Percentiles rank a stretch among this genome's conserved stretches.
These are phyloP conservation scores for Talaromyces trachyspermus DNA, from an alignment of 495 filamentous ascomycete species.

Conservation along the genomic window DNA sequence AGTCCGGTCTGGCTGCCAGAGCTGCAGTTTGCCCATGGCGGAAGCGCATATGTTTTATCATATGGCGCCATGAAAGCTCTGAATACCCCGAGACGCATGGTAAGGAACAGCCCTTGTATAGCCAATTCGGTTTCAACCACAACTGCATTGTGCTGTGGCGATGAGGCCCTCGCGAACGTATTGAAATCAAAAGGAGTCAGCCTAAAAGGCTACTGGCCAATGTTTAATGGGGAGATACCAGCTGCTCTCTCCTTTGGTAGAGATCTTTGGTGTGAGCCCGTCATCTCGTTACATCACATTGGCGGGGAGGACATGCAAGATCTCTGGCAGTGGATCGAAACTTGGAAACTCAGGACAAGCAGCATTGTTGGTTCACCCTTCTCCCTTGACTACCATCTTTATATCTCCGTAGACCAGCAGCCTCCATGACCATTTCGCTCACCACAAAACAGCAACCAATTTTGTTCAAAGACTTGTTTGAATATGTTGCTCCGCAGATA, in stretches of 20 bases:
- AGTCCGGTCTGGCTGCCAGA: slow-evolving; percentile 35
- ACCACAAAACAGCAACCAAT: slow-evolving; percentile 3
- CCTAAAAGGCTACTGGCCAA: slow-evolving; percentile 37
- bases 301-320: slow-evolving; percentile 3
- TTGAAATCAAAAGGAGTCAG: slow-evolving; percentile 32
- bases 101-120: slow-evolving; percentile 21
- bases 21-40: slow-evolving; percentile 43
- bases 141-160: slow-evolving; percentile 30
- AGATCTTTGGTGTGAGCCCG: slow-evolving; percentile 47
- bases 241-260: slow-evolving; percentile 31
- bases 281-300: slow-evolving; percentile 22
- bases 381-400: background rate
- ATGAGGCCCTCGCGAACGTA: slow-evolving; percentile 37
- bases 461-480: slow-evolving; percentile 4
- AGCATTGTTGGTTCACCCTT: slow-evolving; percentile 1
- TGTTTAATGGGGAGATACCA: slow-evolving; percentile 43
- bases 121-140: slow-evolving; percentile 16
- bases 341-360: background rate
- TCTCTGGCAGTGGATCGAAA: slow-evolving; percentile 1
- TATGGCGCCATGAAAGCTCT: slow-evolving; percentile 28
- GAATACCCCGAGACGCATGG: slow-evolving; percentile 19
- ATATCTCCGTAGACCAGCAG: background rate
- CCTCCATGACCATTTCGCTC: background rate
- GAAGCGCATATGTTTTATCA: slow-evolving; percentile 44
- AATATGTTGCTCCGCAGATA: slow-evolving; percentile 3